These are phyloP conservation scores for Ceriops decandra DNA, from an alignment of 345 rosid genomes.

Conservation along the genomic window DNA sequence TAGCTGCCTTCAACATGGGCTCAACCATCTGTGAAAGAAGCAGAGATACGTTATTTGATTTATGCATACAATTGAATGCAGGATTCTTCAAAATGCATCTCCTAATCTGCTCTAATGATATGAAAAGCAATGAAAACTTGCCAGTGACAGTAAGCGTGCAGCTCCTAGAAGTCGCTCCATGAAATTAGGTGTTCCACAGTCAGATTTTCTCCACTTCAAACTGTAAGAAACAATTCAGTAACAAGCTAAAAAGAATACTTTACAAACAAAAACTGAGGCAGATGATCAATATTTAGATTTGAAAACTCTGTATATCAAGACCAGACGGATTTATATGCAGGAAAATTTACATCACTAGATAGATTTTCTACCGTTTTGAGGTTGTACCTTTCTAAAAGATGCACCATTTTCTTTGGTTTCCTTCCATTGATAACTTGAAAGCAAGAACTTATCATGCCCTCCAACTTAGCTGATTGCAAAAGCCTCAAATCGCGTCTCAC, in stretches of 20 bases:
- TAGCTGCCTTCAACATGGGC: no score
- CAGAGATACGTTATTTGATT: background rate
- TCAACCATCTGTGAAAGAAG: background rate
- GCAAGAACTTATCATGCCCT: slow-evolving; percentile 56
- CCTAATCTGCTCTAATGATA: background rate
- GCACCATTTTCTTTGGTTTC: slow-evolving; percentile 62
- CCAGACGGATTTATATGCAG: background rate
- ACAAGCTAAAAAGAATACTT: background rate
- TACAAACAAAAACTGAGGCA: background rate
- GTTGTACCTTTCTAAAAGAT: slow-evolving; percentile 71
- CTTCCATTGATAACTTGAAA: slow-evolving; percentile 58
- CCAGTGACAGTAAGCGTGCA: slow-evolving; percentile 80
- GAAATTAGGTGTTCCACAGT: slow-evolving; percentile 55
- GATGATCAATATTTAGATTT: no score
- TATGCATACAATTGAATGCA: background rate
- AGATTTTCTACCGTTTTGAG: background rate
- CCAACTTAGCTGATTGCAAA: slow-evolving; percentile 59
- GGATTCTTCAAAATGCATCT: no score
- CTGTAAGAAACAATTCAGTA: slow-evolving; percentile 24
- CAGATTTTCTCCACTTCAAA: slow-evolving; percentile 65
- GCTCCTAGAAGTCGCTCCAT: slow-evolving; percentile 73
- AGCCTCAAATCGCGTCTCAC: slow-evolving; percentile 87
- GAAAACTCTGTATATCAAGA: background rate
- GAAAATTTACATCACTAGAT: background rate
- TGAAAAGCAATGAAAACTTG: slow-evolving; percentile 13